Base-by-base conservation (phyloP, 495 filamentous ascomycete genomes). In the Articulospora tetracladia region DNA sequence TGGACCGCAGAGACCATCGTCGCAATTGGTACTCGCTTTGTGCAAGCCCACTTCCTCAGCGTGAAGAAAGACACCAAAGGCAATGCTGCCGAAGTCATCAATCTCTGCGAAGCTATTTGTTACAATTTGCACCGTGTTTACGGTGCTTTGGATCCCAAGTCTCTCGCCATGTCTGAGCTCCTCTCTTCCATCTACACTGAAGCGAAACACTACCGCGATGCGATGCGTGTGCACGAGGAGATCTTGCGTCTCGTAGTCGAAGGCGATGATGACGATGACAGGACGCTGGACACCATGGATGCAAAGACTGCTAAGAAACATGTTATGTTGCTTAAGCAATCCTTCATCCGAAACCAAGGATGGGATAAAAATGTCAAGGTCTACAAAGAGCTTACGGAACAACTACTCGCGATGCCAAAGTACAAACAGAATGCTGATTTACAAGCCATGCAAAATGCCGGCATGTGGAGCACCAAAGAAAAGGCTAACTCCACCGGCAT, bases 41-140 rank as follows among this genome's bases (percentile, higher is more conserved):
- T 86, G 24, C 77, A 86, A 67, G 80, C 80, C 0, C 79, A 79
- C 34, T 82, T 80, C 64, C 77, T 76, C 22, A 74, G 74, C 20
- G 76, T 76, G 25, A 68, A 72, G 7, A 24, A 24, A 57, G 41
- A 60, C 26, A 1, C 0, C 26, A 70, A 70, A 2, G n/a, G n/a
- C n/a, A n/a, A n/a, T n/a, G n/a, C n/a, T n/a, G n/a, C n/a, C n/a
- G n/a, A n/a, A n/a, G 80, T 83, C 22, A 80, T 82, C 58, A 76
- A 77, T 20, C 74, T 87, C 0, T 79, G 79, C 66, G 79, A 83
- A 52, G 79, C 79, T 63, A 83, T 87, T 61, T 83, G 79, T 69
- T 86, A 87, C 72, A 87, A 87, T 57, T 72, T 87, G 52, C 81
- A 82, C 7, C 79, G 82, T 44, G 77, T 79, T 6, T 82, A 79